phyloP scores from a whole-genome alignment of 1,139 yeast species.

The Pichia sp. region DNA sequence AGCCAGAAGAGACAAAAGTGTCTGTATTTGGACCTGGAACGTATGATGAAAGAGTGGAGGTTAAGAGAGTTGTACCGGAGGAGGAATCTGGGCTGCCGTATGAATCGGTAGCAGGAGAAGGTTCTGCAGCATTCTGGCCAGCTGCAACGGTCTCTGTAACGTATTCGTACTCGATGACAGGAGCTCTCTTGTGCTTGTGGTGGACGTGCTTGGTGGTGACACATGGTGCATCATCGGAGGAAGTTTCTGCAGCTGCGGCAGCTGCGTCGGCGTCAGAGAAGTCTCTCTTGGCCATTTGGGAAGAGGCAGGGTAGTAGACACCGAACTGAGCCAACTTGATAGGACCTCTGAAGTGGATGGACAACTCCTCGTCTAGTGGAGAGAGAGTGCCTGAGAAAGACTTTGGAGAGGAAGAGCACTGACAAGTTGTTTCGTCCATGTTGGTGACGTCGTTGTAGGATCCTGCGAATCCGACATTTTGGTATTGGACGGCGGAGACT shows the following conservation, averaged over 20 bases:
- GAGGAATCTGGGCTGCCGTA: constrained; percentile 27
- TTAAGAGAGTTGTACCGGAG: constrained; percentile 27
- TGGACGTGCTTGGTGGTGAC: constrained; percentile 33
- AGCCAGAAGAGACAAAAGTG: neutral
- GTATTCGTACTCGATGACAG: constrained; percentile 59
- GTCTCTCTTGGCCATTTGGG: constrained; percentile 34
- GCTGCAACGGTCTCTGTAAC: constrained; percentile 74
- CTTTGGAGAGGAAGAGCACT: constrained; percentile 48
- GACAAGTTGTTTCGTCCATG: constrained; percentile 66
- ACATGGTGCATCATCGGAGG: constrained; percentile 30
- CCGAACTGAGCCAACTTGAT: constrained; percentile 75
- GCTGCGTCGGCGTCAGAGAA: constrained; percentile 29
- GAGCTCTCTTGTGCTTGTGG: constrained; percentile 37
- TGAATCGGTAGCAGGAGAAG: neutral
- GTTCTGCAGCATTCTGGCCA: constrained; percentile 5
- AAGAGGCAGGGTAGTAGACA: constrained; percentile 50
- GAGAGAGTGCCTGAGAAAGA: constrained; percentile 70
- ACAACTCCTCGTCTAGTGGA: constrained; percentile 83
- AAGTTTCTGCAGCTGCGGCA: constrained; percentile 14
- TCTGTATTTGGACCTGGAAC: constrained; percentile 4
- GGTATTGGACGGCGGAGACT: constrained; percentile 64
- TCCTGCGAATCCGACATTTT: constrained; percentile 75
- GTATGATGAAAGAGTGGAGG: constrained; percentile 23
- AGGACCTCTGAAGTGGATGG: constrained; percentile 96
- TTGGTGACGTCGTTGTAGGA: constrained; percentile 66